Base-by-base conservation (phyloP, 1,284 basidiomycete genomes). In the Tilletia caries region DNA sequence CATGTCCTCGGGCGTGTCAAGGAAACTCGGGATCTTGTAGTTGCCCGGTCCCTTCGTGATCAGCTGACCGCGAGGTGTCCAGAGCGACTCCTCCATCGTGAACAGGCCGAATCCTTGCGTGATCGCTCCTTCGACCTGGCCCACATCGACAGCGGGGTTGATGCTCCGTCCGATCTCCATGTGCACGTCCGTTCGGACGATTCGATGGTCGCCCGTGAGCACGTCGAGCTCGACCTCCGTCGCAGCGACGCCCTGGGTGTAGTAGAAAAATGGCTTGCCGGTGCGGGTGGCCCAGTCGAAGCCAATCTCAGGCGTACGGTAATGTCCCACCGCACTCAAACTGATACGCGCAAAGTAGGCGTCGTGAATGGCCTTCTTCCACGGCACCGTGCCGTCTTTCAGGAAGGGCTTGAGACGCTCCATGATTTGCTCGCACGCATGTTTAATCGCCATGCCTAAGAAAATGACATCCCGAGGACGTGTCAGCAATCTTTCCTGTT, bases 61-160 rank as follows among this genome's bases (percentile, higher is more conserved):
- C 18, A 84, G 75, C 34, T 79, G 77, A 2, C 84, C 83, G 32
- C 80, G 82, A 41, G 77, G 70, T 25, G 79, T 69, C 77, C 79
- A 84, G 0, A 84, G 70, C 10, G 73, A 76, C 70, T 84, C 84
- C 66, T 84, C 83, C 46, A 82, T 79, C 27, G 83, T 84, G 29
- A 72, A 73, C 67, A 83, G 74, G 1, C 83, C 83, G 60, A 75
- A 74, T 41, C 70, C 76, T 74, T 75, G 76, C 48, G 74, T 75
- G 62, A 75, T 73, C 10, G 81, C 82, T 3, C 82, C 82, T 67
- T 82, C 80, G 62, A 84, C 81, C 71, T 84, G 84, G 12, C 83
- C 84, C n/a, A 82, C 80, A 68, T 84, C 84, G 66, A 84, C 83
- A 6, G 75, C 73, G 5, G 83, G 83, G 65, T 84, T 84, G 75